phyloP scores from a whole-genome alignment of 495 filamentous ascomycete species.

The Xylaria flabelliformis region DNA sequence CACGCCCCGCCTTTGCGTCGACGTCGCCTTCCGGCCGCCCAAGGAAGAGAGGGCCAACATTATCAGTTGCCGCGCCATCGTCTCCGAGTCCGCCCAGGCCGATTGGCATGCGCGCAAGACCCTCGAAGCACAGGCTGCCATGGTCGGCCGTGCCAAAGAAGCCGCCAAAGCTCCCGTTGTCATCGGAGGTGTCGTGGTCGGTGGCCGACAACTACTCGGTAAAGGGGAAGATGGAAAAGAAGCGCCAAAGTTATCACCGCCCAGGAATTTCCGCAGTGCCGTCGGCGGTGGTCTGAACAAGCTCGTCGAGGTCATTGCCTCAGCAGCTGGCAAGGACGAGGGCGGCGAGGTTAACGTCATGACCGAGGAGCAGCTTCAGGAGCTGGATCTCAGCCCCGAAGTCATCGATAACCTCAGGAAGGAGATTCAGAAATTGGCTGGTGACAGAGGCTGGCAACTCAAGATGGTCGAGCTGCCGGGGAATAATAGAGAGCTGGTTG shows the following conservation, averaged over 20 bases:
- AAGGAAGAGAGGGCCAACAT: constrained; percentile 77
- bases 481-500: constrained; percentile 49
- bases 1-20: constrained; percentile 90
- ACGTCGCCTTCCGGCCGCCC: constrained; percentile 89
- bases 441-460: constrained; percentile 63
- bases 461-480: constrained; percentile 54
- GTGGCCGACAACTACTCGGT: constrained; percentile 58
- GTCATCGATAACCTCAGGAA: constrained; percentile 68
- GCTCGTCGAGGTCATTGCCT: constrained; percentile 45
- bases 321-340: constrained; percentile 53
- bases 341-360: constrained; percentile 62
- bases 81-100: constrained; percentile 63
- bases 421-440: constrained; percentile 58
- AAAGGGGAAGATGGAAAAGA: constrained; percentile 50
- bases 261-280: constrained; percentile 41
- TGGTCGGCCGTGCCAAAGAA: constrained; percentile 51
- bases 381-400: constrained; percentile 71
- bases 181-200: constrained; percentile 60
- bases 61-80: constrained; percentile 78
- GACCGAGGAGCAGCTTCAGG: constrained; percentile 67
- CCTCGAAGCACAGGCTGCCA: constrained; percentile 58
- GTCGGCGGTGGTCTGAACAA: constrained; percentile 28
- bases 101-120: constrained; percentile 62
- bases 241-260: constrained; percentile 44
- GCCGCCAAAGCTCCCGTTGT: constrained; percentile 43